Conservation (phyloP, 208 protist genomes). For the Strigomonas culicis region DNA sequence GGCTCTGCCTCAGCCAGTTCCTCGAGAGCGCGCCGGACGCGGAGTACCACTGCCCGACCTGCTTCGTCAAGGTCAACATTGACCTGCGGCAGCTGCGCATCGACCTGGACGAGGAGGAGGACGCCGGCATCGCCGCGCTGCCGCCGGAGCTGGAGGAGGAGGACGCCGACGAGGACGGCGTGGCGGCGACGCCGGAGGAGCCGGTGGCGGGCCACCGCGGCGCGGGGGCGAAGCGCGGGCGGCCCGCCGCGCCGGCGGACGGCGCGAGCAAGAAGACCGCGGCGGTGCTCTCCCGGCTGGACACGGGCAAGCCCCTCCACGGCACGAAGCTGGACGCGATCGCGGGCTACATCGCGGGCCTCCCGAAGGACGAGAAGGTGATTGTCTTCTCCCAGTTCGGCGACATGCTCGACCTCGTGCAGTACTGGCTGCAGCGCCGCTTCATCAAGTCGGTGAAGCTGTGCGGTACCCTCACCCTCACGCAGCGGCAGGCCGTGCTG, state of each 20-base stretch:
- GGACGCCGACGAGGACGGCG: slow-evolving; percentile 17
- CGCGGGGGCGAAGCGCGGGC: slow-evolving; percentile 5
- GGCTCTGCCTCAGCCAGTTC: slow-evolving; percentile 80
- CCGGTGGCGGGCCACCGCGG: slow-evolving; percentile 1
- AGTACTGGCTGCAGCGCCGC: slow-evolving; percentile 75
- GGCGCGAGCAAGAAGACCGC: slow-evolving; percentile 21
- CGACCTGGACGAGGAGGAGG: slow-evolving; percentile 61
- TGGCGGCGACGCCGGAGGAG: neutral
- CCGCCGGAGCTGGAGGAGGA: slow-evolving; percentile 71
- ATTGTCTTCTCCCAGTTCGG: slow-evolving; percentile 97
- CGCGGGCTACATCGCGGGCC: slow-evolving; percentile 68
- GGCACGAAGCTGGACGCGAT: slow-evolving; percentile 91
- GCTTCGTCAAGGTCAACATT: slow-evolving; percentile 84
- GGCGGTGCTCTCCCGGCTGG: slow-evolving; percentile 68
- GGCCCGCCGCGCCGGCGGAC: neutral
- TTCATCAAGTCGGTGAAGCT: slow-evolving; percentile 86
- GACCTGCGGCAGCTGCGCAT: slow-evolving; percentile 70
- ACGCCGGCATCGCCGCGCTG: slow-evolving; percentile 44
- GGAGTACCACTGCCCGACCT: slow-evolving; percentile 80
- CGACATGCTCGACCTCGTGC: slow-evolving; percentile 94
- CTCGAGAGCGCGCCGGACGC: slow-evolving; percentile 76
- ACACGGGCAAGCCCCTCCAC: slow-evolving; percentile 69
- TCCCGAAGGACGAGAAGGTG: slow-evolving; percentile 83
- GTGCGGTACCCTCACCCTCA: slow-evolving; percentile 85
- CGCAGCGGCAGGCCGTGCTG: slow-evolving; percentile 79